phyloP scores from a whole-genome alignment of 352 stramenopile genomes.

The Pythium sp. region DNA sequence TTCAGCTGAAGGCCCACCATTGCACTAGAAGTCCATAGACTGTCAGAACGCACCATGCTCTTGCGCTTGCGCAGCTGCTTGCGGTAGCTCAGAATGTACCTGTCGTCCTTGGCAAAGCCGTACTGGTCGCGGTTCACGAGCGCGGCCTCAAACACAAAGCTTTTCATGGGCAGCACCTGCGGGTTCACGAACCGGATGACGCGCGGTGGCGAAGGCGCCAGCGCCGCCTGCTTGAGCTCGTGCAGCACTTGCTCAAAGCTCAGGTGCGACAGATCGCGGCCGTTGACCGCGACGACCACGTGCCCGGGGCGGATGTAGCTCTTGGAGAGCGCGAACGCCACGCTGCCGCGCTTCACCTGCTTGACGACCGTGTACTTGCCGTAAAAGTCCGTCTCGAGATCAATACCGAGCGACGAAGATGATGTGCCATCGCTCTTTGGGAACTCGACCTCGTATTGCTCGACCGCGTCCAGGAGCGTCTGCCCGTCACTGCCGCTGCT shows the following conservation, averaged over 20 bases:
- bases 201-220: conserved; percentile 15
- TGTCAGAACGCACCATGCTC: conserved; percentile 21
- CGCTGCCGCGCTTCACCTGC: conserved; percentile 28
- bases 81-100: conserved; percentile 50
- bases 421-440: conserved; percentile 5
- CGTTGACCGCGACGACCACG: conserved; percentile 51
- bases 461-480: conserved; percentile 33
- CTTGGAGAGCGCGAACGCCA: conserved; percentile 29
- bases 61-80: conserved; percentile 38
- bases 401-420: conserved; percentile 32
- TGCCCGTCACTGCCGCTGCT: conserved; percentile 14
- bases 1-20: neutral
- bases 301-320: conserved; percentile 32
- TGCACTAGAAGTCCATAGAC: neutral
- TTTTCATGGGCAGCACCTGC: conserved; percentile 29
- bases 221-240: conserved; percentile 21
- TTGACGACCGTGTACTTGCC: conserved; percentile 47
- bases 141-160: conserved; percentile 25
- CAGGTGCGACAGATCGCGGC: conserved; percentile 29
- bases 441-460: conserved; percentile 58
- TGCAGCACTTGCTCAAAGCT: conserved; percentile 35
- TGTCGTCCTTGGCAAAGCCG: conserved; percentile 59
- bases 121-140: conserved; percentile 58
- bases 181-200: conserved; percentile 53
- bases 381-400: conserved; percentile 62